These are phyloP conservation scores for Massospora cicadina DNA, from an alignment of 371 early-diverging fungal genomes.

Conservation along the genomic window DNA sequence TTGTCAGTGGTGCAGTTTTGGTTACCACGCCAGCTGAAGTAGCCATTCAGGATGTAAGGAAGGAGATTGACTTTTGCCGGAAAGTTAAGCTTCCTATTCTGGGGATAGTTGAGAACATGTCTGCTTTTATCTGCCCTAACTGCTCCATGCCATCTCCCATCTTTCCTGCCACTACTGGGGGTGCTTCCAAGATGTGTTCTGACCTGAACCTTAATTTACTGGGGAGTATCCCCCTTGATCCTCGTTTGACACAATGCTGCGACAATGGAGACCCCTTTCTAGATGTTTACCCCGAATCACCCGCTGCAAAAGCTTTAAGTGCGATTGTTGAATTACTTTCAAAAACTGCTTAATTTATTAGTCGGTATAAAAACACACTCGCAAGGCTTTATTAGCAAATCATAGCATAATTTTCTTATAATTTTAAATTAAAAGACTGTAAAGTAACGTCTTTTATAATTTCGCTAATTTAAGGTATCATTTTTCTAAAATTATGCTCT, in stretches of 20 bases:
- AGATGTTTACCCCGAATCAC: constrained; percentile 73
- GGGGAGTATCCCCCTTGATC: constrained; percentile 83
- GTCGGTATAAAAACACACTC: too few species aligned
- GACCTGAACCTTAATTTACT: constrained; percentile 59
- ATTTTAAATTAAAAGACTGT: too few species aligned
- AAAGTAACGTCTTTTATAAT: too few species aligned
- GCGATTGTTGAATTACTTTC: constrained; percentile 20
- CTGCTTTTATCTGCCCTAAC: constrained; percentile 87
- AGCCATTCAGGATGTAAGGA: constrained; percentile 86
- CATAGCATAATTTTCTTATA: too few species aligned
- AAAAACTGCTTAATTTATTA: not conserved
- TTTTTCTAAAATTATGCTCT: too few species aligned
- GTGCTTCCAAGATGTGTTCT: constrained; percentile 58
- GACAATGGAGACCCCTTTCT: constrained; percentile 76
- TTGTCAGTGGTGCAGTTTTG: constrained; percentile 79
- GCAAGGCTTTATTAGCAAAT: too few species aligned
- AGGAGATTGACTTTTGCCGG: constrained; percentile 89
- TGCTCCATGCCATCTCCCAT: constrained; percentile 69
- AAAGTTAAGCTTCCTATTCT: constrained; percentile 79
- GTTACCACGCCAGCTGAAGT: constrained; percentile 98
- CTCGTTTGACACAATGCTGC: constrained; percentile 67
- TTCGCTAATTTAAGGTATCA: too few species aligned
- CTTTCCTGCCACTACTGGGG: constrained; percentile 85
- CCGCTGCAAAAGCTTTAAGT: constrained; percentile 58
- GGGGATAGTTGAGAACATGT: constrained; percentile 98